These are phyloP conservation scores for Eutrema salsugineum DNA, from an alignment of 441 rosid genomes.

Conservation along the genomic window DNA sequence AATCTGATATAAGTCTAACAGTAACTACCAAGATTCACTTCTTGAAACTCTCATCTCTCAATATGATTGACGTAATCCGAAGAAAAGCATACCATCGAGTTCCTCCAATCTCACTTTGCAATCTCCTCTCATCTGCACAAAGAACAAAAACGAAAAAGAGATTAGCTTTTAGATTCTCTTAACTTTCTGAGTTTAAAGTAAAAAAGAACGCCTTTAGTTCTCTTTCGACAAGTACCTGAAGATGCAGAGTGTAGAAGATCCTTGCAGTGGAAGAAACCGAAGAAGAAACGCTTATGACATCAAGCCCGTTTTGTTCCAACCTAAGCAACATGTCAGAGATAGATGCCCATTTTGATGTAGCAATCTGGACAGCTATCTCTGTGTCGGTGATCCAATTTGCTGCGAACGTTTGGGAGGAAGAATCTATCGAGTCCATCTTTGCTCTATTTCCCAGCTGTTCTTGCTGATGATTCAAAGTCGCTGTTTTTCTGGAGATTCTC, in stretches of 20 bases:
- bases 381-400: conserved; percentile 27
- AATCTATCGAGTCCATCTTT: not conserved
- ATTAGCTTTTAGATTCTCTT: not conserved
- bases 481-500: conserved; percentile 17
- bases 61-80: conserved; percentile 21
- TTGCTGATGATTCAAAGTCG: not conserved
- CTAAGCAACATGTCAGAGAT: conserved; percentile 26
- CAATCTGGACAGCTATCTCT: conserved; percentile 29
- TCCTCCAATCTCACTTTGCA: conserved; percentile 17
- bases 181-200: not conserved
- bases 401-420: not conserved
- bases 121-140: conserved; percentile 12
- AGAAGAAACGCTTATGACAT: conserved; percentile 22
- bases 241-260: conserved; percentile 26
- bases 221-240: conserved; percentile 17
- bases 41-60: conserved; percentile 22
- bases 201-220: not conserved
- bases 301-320: conserved; percentile 24
- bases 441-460: conserved; percentile 1
- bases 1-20: not conserved
- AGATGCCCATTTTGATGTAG: not conserved
- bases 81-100: conserved; percentile 11
- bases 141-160: not conserved
- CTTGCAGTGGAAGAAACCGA: conserved; percentile 26
- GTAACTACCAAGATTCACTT: not conserved